phyloP scores from a whole-genome alignment of 192 early-diverging fungal species.

The Spinellus fusiger region DNA sequence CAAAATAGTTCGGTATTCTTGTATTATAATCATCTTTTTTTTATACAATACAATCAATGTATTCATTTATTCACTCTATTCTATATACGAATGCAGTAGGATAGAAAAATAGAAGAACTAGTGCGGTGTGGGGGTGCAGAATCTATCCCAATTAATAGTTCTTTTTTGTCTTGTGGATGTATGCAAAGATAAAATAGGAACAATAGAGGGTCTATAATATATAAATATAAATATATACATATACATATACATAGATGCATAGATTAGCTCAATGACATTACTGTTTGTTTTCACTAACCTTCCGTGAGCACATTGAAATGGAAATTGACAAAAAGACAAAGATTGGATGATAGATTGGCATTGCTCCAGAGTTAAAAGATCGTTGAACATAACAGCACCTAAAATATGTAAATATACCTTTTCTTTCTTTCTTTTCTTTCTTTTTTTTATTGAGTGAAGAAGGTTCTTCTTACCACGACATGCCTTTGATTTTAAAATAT shows the following conservation, averaged over 20 bases:
- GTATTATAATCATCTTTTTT: background rate
- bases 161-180: too few species aligned
- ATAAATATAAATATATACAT: too few species aligned
- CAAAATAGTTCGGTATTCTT: background rate
- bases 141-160: too few species aligned
- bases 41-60: background rate
- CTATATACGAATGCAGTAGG: too few species aligned
- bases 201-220: too few species aligned
- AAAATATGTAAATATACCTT: conserved; percentile 1
- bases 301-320: conserved; percentile 67
- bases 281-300: conserved; percentile 10
- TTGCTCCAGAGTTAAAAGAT: conserved; percentile 37
- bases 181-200: too few species aligned
- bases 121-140: too few species aligned
- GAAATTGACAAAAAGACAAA: conserved; percentile 48
- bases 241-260: too few species aligned
- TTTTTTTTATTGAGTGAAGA: conserved; percentile 13
- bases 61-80: background rate
- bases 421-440: background rate
- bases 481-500: conserved; percentile 70
- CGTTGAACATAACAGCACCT: conserved; percentile 78
- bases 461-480: conserved; percentile 48
- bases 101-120: too few species aligned
- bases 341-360: conserved; percentile 49
- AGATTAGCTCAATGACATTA: background rate